Conservation (phyloP, 2,329 filamentous ascomycete species). For the Rugonectria rugulosa region DNA sequence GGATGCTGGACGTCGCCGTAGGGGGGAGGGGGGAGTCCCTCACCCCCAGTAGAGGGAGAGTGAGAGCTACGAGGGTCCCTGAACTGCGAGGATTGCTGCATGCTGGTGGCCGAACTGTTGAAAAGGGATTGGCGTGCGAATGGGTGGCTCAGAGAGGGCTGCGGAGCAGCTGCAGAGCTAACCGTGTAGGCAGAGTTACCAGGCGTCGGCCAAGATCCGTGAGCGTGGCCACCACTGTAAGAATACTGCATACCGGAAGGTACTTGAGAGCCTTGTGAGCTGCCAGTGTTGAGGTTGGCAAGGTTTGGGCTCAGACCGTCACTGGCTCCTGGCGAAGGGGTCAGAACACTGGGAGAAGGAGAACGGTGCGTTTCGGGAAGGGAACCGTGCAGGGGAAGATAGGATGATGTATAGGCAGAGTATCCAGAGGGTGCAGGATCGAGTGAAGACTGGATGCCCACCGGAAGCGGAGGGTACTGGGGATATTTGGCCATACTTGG, state of each 20-base stretch:
- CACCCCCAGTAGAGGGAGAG: constrained; percentile 61
- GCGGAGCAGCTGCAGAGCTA: constrained; percentile 50
- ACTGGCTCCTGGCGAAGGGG: constrained; percentile 56
- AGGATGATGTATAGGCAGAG: constrained; percentile 33
- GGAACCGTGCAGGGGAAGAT: constrained; percentile 36
- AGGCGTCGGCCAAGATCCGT: constrained; percentile 67
- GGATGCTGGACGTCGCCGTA: constrained; percentile 73
- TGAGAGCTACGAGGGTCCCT: constrained; percentile 45
- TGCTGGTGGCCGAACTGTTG: constrained; percentile 55
- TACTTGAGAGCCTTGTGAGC: constrained; percentile 64
- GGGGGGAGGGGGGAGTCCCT: constrained; percentile 70
- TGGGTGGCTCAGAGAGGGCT: constrained; percentile 38
- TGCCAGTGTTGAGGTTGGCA: constrained; percentile 67
- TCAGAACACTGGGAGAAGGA: constrained; percentile 44
- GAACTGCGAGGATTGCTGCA: constrained; percentile 41
- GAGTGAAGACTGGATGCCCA: constrained; percentile 34
- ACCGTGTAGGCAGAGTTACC: constrained; percentile 59
- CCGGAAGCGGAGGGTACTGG: constrained; percentile 30
- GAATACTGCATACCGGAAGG: constrained; percentile 55
- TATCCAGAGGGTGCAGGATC: constrained; percentile 33
- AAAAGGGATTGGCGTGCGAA: constrained; percentile 51
- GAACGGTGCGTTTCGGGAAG: constrained; percentile 38
- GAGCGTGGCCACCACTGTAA: constrained; percentile 61
- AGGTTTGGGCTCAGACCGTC: constrained; percentile 70
- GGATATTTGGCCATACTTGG: constrained; percentile 45